A percentile compares a stretch with the other conserved stretches of the same genome.
These are phyloP conservation scores for Metarhizium anisopliae DNA, from an alignment of 2,329 filamentous ascomycete genomes.

Conservation along the genomic window DNA sequence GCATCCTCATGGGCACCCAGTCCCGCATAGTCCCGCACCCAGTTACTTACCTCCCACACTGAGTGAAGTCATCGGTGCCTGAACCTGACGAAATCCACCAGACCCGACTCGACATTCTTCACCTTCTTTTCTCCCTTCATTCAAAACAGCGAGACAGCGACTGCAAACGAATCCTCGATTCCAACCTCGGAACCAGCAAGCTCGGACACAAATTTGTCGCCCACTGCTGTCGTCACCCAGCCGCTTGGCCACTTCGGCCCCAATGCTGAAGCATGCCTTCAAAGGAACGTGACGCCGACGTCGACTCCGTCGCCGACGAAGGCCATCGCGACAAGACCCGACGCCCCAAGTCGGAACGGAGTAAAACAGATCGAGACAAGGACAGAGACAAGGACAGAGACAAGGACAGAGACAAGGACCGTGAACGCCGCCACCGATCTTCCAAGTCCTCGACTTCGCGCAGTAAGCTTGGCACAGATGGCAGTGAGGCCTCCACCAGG, in stretches of 20 bases:
- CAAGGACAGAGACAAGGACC: conserved; percentile 17
- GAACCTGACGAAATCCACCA: neutral
- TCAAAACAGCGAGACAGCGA: neutral
- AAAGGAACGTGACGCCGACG: conserved; percentile 32
- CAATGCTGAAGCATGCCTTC: conserved; percentile 30
- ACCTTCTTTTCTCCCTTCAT: neutral
- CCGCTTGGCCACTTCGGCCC: conserved; percentile 2
- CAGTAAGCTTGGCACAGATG: conserved; percentile 29
- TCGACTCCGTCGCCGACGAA: conserved; percentile 23
- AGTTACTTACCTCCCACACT: neutral
- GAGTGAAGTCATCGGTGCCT: conserved; percentile 1
- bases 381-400: conserved; percentile 17
- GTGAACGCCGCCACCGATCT: conserved; percentile 28
- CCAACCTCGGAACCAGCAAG: neutral
- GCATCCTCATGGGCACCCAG: neutral
- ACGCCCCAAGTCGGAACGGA: conserved; percentile 29
- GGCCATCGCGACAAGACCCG: conserved; percentile 30
- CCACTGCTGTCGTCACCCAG: neutral
- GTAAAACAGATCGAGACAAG: conserved; percentile 15
- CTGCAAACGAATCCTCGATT: neutral
- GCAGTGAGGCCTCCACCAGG: conserved; percentile 29
- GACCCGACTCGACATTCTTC: neutral
- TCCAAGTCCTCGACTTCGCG: conserved; percentile 32
- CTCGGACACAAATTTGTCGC: neutral
- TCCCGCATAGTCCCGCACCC: no score